Base-by-base conservation (phyloP, 441 rosid species). In the Daphne laureola region DNA sequence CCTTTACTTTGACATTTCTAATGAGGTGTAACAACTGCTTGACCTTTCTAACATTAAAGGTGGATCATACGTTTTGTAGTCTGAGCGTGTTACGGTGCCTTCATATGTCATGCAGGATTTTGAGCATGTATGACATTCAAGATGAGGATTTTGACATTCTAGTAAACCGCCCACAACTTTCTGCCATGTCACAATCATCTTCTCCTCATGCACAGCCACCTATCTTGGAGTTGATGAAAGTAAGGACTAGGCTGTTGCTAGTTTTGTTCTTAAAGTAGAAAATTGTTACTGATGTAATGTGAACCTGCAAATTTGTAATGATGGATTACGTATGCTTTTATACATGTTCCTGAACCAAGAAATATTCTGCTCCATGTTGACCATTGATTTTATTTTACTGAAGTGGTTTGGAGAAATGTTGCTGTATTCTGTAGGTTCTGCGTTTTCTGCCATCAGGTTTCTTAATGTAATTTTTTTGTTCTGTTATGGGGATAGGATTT, bases 211-310 rank as follows among this genome's bases (percentile, higher is more conserved):
- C 64, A 64, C 98, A 93, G 77, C 83, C 87, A 49, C 99, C 99
- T 35, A 73, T 85, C 55, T 54, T 90, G 70, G 99, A 93, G 69
- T 68, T 90, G 80, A 79, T 93, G 56, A 93, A 93, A 69, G 98
- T 91, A 79, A 41, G 75, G 71, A 66, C 65, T 64, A 21, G 54
- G 42, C 25, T 17, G 57, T 27, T 53, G 17, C 46, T 51, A 41
- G 21, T 41, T 59, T 36, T 52, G 17, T 55, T 59, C 66, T 59
- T 60, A 25, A 31, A 5, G 38, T 31, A 31, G 11, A 31, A 11
- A 31, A 31, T 31, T 31, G 38, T 6, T 31, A 31, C 8, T 7
- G 4, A 4, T 31, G 1, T 31, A 31, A 31, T 31, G 8, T 31
- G 38, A 31, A 31, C 38, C 0, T 31, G 38, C 11, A 31, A 31